Conservation (phyloP, 805 yeast genomes). For the Cyberlindnera meyerae region DNA sequence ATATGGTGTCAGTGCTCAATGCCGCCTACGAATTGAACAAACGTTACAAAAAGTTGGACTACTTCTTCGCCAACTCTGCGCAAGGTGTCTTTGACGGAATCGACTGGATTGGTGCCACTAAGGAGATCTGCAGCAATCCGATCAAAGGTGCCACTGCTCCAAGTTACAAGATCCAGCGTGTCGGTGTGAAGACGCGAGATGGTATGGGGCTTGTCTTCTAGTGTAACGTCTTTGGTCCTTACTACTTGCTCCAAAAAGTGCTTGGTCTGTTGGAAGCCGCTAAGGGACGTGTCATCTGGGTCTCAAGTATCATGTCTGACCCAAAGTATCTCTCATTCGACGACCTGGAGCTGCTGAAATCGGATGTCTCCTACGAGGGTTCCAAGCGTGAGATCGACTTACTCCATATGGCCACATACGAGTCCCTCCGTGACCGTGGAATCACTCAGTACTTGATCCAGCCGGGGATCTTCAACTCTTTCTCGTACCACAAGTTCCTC, state of each 20-base stretch:
- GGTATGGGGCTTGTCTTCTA: constrained; percentile 86
- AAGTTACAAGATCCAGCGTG: constrained; percentile 73
- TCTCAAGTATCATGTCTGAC: constrained; percentile 76
- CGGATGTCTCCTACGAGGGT: constrained; percentile 79
- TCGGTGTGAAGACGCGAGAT: constrained; percentile 73
- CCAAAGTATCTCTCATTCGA: constrained; percentile 68
- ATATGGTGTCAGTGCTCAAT: constrained; percentile 77
- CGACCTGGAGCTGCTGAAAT: constrained; percentile 66
- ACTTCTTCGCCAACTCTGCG: constrained; percentile 82
- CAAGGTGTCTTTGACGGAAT: constrained; percentile 85
- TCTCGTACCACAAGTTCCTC: constrained; percentile 70
- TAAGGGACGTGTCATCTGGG: constrained; percentile 76
- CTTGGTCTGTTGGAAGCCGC: constrained; percentile 44
- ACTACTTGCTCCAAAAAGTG: constrained; percentile 69
- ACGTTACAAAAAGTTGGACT: constrained; percentile 66
- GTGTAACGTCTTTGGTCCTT: constrained; percentile 96
- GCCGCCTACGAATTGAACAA: constrained; percentile 68
- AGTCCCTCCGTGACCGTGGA: constrained; percentile 44
- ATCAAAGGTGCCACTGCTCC: constrained; percentile 85
- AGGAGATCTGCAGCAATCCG: constrained; percentile 63
- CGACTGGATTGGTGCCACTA: constrained; percentile 75
- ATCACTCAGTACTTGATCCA: constrained; percentile 76
- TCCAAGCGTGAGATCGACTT: constrained; percentile 85
- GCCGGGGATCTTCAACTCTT: constrained; percentile 90
- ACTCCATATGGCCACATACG: constrained; percentile 67